Evolutionary conservation across 768 basidiomycete genomes (phyloP), one percentile per base, ranked within the genome.

Genomic region (Phanerochaete sordida): DNA sequence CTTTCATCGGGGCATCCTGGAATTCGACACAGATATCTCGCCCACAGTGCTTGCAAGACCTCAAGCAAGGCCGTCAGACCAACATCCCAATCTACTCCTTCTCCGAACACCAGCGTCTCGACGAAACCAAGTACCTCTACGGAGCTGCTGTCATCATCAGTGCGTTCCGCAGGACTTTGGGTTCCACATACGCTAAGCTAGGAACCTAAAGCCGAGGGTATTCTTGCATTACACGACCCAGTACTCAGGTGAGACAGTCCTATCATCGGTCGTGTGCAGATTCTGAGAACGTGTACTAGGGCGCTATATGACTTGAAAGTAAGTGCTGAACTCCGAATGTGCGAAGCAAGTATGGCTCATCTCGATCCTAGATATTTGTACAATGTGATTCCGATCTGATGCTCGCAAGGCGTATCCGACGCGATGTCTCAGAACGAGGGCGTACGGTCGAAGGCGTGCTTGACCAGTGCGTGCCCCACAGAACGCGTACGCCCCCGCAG

Each of bases 1-100:
- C 30, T 44, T 46, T 33, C 39, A 58, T 33, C n/a, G n/a, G n/a
- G n/a, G n/a, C n/a, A n/a, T n/a, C n/a, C n/a, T n/a, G n/a, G n/a
- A 35, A 27, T 2, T 27, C 26, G 9, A 5, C 19, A 24, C 43
- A 31, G n/a, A 11, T 31, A 11, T 50, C 30, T 5, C 33, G 26
- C 3, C 19, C 50, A 0, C 55, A 97, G 90, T 97, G 95, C 69
- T 72, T 98, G 50, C 74, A 82, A 27, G 93, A 97, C 66, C 76
- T 99, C 62, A 97, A 95, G 72, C 78, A 84, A 5, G 91, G 93
- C 70, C 85, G 76, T 71, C 94, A 85, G 69, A 84, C 87, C 0
- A 90, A 96, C 73, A 93, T 98, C 60, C 96, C 97, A 0, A 84
- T 96, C 7, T 99, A 99, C 72, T 96, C 94, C 0, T 99, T 99